Conservation (phyloP, 2,329 filamentous ascomycete genomes). For the Ilyonectria destructans region DNA sequence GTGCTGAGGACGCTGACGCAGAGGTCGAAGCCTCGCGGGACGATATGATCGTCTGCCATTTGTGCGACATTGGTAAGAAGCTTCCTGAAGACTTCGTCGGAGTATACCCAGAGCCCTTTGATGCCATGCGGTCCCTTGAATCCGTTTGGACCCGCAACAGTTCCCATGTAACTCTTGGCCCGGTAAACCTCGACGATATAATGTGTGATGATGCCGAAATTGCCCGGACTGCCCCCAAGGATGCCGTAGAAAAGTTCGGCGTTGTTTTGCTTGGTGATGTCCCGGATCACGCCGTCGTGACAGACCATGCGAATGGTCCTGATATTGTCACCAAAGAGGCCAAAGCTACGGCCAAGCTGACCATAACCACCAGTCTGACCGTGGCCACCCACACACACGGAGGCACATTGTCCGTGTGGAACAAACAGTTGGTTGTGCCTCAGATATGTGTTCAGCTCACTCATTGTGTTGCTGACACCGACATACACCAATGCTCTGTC, state of each 20-base stretch:
- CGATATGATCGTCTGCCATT: slow-evolving; percentile 61
- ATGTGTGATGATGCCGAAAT: slow-evolving; percentile 71
- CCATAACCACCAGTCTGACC: slow-evolving; percentile 66
- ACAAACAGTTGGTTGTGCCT: slow-evolving; percentile 60
- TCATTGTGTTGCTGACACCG: slow-evolving; percentile 60
- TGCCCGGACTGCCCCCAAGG: slow-evolving; percentile 71
- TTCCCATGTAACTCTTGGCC: slow-evolving; percentile 56
- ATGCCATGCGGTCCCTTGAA: slow-evolving; percentile 48
- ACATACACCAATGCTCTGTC: slow-evolving; percentile 56
- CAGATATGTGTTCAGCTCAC: slow-evolving; percentile 62
- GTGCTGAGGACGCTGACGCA: slow-evolving; percentile 64
- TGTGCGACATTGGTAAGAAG: slow-evolving; percentile 59
- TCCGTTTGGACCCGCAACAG: slow-evolving; percentile 29
- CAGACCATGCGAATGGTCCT: slow-evolving; percentile 65
- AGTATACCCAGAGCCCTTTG: slow-evolving; percentile 61
- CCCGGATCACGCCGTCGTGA: slow-evolving; percentile 61
- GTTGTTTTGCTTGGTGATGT: slow-evolving; percentile 65
- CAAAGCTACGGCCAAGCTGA: slow-evolving; percentile 64
- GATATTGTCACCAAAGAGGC: slow-evolving; percentile 70
- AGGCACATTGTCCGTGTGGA: slow-evolving; percentile 63
- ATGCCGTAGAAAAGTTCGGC: slow-evolving; percentile 74
- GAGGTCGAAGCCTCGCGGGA: slow-evolving; percentile 64
- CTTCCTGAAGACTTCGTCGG: slow-evolving; percentile 55
- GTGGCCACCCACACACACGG: slow-evolving; percentile 64
- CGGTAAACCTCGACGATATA: slow-evolving; percentile 62